Evolutionary conservation across 768 basidiomycete genomes (phyloP), one percentile per base, ranked within the genome.

Genomic region (Amylocystis lapponica): DNA sequence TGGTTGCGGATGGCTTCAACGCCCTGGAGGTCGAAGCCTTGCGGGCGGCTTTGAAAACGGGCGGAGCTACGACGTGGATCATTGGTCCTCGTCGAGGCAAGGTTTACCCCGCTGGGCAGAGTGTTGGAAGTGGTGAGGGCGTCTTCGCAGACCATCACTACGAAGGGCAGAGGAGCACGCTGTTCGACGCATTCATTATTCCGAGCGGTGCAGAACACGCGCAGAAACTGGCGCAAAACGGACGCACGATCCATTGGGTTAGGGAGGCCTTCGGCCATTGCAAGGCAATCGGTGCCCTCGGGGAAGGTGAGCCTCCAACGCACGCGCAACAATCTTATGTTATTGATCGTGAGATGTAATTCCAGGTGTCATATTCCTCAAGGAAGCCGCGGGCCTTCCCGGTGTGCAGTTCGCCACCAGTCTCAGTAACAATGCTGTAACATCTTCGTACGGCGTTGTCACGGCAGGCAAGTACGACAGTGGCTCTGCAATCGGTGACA

Each of bases 181-280:
- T 85, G 60, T 95, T 88, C 55, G 92, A 94, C 58, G 86, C 87
- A 0, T 48, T 93, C 48, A 73, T 86, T 52, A 78, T 94, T 53
- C 80, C 88, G 10, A 82, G 83, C 16, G 89, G 90, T 2, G 65
- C 66, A 8, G 66, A 69, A 26, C 80, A 82, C 57, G 72, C 68
- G n/a, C 73, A 77, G 56, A 57, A 69, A 23, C 70, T 91, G 27
- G 56, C 66, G 7, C 69, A 70, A 51, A 76, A 74, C 37, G 92
- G 90, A 4, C 75, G 90, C 16, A 72, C 72, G 7, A 65, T 89
- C n/a, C 87, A 94, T 58, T 90, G 83, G 72, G 75, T 86, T 3
- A 75, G 86, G 34, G 90, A 93, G 63, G 82, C 87, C 2, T 93
- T 86, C 63, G 84, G 84, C 17, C 91, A 93, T 62, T 83, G 79